A percentile compares a stretch with the other conserved stretches of the same genome.
phyloP scores from a whole-genome alignment of 768 basidiomycete species.

The Zangia roseola region DNA sequence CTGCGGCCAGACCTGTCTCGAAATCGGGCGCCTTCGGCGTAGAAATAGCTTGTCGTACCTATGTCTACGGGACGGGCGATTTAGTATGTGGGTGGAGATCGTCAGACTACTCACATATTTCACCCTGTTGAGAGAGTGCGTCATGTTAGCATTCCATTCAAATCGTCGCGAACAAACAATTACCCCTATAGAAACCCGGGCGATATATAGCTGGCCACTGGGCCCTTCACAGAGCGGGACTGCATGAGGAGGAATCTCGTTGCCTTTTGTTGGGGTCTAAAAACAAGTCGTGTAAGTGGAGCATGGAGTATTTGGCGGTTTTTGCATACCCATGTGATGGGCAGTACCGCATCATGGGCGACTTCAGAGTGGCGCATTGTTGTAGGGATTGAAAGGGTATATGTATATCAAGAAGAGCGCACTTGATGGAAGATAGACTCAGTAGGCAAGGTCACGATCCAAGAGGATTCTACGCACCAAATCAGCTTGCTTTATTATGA shows the following conservation, averaged over 20 bases:
- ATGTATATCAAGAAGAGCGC: no score
- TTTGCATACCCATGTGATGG: slow-evolving; percentile 17
- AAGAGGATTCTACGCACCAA: not conserved
- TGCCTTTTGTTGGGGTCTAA: slow-evolving; percentile 17
- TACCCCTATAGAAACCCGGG: slow-evolving; percentile 17
- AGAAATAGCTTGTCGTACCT: slow-evolving; percentile 13
- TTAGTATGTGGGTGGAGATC: not conserved
- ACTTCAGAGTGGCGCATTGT: slow-evolving; percentile 5
- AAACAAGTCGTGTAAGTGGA: not conserved
- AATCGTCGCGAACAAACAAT: not conserved
- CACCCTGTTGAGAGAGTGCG: slow-evolving; percentile 12
- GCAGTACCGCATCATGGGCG: slow-evolving; percentile 1
- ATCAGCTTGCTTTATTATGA: slow-evolving; percentile 1
- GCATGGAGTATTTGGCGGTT: no score
- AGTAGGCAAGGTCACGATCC: not conserved
- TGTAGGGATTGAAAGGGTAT: not conserved
- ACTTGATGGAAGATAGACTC: not conserved
- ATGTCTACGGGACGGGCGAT: slow-evolving; percentile 11
- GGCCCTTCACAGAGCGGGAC: slow-evolving; percentile 10
- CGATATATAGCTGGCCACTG: slow-evolving; percentile 17
- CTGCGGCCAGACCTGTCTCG: slow-evolving; percentile 9
- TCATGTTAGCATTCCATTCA: slow-evolving; percentile 1
- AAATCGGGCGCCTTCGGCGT: slow-evolving; percentile 14
- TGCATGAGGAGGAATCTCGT: slow-evolving; percentile 19
- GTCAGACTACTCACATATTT: slow-evolving; percentile 13